phyloP scores from a whole-genome alignment of 768 basidiomycete species.

The Boletellus emodensis region DNA sequence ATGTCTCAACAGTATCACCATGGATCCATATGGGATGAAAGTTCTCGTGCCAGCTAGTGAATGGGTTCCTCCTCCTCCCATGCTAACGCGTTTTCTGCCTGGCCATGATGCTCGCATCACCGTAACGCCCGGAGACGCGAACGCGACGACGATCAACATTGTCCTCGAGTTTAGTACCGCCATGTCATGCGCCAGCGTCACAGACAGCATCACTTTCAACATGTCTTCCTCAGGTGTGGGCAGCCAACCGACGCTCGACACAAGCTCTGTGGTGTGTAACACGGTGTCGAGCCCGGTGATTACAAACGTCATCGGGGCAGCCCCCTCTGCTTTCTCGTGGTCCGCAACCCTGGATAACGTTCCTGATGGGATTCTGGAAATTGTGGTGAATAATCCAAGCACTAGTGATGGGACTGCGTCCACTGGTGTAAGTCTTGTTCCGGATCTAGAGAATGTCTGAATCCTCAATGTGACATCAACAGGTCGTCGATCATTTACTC shows the following conservation, averaged over 20 bases:
- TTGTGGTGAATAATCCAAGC: conserved; percentile 58
- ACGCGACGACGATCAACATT: conserved; percentile 58
- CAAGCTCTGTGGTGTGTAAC: conserved; percentile 43
- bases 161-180: conserved; percentile 70
- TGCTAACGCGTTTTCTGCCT: conserved; percentile 74
- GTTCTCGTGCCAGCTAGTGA: conserved; percentile 62
- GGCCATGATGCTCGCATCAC: conserved; percentile 81
- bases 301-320: conserved; percentile 49
- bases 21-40: conserved; percentile 80
- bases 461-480: conserved; percentile 9
- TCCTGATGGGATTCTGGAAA: conserved; percentile 78
- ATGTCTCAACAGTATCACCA: conserved; percentile 60
- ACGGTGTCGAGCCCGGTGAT: conserved; percentile 46
- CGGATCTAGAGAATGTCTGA: neutral
- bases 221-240: conserved; percentile 68
- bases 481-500: conserved; percentile 73
- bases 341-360: conserved; percentile 68
- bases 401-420: conserved; percentile 38
- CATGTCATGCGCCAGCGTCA: conserved; percentile 75
- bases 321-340: conserved; percentile 67
- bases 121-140: conserved; percentile 37
- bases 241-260: conserved; percentile 48
- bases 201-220: conserved; percentile 57
- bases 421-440: conserved; percentile 51
- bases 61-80: conserved; percentile 71